A percentile compares a stretch with the other conserved stretches of the same genome.
These are phyloP conservation scores for Radiomyces spectabilis DNA, from an alignment of 192 early-diverging fungal species.

Conservation along the genomic window DNA sequence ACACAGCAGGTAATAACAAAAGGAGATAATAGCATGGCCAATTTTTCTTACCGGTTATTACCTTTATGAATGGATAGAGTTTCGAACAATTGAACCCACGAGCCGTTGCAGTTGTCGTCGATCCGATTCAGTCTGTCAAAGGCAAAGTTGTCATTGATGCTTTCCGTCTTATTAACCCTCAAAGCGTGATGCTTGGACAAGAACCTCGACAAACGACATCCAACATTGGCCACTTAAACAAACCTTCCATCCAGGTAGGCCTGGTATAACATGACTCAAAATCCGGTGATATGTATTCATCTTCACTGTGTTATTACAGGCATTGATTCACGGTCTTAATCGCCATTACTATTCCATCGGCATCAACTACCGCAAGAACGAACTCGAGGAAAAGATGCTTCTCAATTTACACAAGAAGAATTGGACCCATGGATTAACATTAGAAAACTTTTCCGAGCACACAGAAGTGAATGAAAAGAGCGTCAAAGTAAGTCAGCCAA, in stretches of 20 bases:
- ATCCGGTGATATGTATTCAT: not conserved
- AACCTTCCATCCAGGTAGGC: conserved; percentile 92
- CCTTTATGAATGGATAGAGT: conserved; percentile 35
- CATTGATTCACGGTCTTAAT: conserved; percentile 96
- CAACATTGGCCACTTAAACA: conserved; percentile 97
- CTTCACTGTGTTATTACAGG: conserved; percentile 28
- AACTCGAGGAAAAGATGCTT: conserved; percentile 98
- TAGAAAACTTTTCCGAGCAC: conserved; percentile 79
- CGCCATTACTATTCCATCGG: conserved; percentile 99
- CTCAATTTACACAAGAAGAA: conserved; percentile 98
- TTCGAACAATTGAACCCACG: conserved; percentile 92
- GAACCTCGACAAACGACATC: conserved; percentile 98
- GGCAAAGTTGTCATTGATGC: conserved; percentile 99
- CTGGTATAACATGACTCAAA: not conserved
- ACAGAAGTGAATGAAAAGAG: conserved; percentile 74
- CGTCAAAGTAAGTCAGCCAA: conserved; percentile 69
- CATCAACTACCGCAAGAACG: conserved; percentile 99
- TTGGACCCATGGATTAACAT: conserved; percentile 92
- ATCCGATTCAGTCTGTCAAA: conserved; percentile 99
- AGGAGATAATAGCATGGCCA: not conserved
- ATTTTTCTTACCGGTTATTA: not conserved
- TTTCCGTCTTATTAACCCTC: conserved; percentile 93
- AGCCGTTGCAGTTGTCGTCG: conserved; percentile 96
- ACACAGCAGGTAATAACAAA: conserved; percentile 78
- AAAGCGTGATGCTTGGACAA: conserved; percentile 73